These are phyloP conservation scores for Claviceps paspali DNA, from an alignment of 2,329 filamentous ascomycete species.

Conservation along the genomic window DNA sequence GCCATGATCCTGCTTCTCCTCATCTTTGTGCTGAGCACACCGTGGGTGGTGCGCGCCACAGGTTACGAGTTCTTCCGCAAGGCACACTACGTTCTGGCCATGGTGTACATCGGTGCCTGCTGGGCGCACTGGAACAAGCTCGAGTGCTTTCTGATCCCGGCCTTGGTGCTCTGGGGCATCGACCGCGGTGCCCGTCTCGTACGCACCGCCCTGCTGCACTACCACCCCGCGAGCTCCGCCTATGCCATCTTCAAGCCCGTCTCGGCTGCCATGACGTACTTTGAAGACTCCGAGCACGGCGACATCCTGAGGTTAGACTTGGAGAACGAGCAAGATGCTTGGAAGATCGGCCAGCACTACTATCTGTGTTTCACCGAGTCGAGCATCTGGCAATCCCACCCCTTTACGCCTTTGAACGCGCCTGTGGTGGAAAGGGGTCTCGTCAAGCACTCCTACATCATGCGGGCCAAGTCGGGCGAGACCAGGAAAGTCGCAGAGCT, in stretches of 20 bases:
- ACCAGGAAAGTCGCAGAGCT: conserved; percentile 38
- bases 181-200: conserved; percentile 46
- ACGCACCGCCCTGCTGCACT: conserved; percentile 45
- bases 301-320: conserved; percentile 53
- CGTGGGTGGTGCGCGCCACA: conserved; percentile 43
- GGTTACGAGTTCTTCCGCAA: conserved; percentile 71
- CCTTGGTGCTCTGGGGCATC: conserved; percentile 47
- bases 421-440: conserved; percentile 25
- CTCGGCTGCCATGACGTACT: conserved; percentile 28
- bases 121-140: conserved; percentile 61
- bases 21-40: conserved; percentile 42
- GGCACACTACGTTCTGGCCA: conserved; percentile 55
- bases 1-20: conserved; percentile 50
- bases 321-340: conserved; percentile 41
- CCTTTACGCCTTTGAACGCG: conserved; percentile 48
- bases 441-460: conserved; percentile 38
- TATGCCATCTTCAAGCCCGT: conserved; percentile 36
- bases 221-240: conserved; percentile 27
- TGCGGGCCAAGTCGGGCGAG: conserved; percentile 43
- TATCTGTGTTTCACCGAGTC: conserved; percentile 52
- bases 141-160: conserved; percentile 52
- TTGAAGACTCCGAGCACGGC: conserved; percentile 40
- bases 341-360: conserved; percentile 56
- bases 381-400: conserved; percentile 58
- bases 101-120: conserved; percentile 60